Evolutionary conservation across 2,329 filamentous ascomycete species (phyloP).

Genomic region (Talaromyces sp.): DNA sequence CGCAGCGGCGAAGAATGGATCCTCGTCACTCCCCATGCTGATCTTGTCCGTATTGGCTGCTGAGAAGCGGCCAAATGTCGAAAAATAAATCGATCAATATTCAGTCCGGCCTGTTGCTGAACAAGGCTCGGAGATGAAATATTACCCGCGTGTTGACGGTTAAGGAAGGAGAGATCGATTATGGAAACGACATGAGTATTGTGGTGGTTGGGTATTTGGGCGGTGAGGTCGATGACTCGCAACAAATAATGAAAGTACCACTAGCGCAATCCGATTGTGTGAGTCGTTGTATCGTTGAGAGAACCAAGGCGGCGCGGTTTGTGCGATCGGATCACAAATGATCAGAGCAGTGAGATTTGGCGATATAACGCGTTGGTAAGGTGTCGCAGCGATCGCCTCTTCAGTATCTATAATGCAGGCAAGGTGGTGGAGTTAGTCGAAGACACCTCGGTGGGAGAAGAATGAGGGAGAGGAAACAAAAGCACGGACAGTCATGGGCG

Average conservation of each 20-base stretch:
- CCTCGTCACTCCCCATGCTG: slow-evolving; percentile 48
- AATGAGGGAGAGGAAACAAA: neutral
- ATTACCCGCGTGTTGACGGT: neutral
- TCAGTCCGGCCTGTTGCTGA: slow-evolving; percentile 8
- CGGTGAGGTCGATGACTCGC: neutral
- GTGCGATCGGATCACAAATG: slow-evolving; percentile 1
- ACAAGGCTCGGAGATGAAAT: slow-evolving; percentile 2
- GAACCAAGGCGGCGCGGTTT: neutral
- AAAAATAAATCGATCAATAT: neutral
- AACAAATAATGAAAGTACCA: neutral
- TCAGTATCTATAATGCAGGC: neutral
- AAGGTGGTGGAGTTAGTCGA: neutral
- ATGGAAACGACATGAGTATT: slow-evolving; percentile 10
- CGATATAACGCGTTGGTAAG: slow-evolving; percentile 8
- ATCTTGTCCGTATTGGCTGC: slow-evolving; percentile 8
- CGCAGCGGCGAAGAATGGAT: slow-evolving; percentile 44
- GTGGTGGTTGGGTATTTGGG: neutral
- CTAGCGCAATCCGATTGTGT: neutral
- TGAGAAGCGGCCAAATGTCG: neutral
- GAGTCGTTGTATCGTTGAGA: neutral
- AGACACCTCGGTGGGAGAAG: slow-evolving; percentile 1
- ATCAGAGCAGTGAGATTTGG: neutral
- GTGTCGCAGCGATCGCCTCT: neutral
- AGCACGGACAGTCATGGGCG: neutral
- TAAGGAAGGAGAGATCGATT: neutral